Percentiles rank a stretch among this genome's conserved stretches.
Conservation (phyloP, 2,329 filamentous ascomycete genomes). For the Fusarium virguliforme region DNA sequence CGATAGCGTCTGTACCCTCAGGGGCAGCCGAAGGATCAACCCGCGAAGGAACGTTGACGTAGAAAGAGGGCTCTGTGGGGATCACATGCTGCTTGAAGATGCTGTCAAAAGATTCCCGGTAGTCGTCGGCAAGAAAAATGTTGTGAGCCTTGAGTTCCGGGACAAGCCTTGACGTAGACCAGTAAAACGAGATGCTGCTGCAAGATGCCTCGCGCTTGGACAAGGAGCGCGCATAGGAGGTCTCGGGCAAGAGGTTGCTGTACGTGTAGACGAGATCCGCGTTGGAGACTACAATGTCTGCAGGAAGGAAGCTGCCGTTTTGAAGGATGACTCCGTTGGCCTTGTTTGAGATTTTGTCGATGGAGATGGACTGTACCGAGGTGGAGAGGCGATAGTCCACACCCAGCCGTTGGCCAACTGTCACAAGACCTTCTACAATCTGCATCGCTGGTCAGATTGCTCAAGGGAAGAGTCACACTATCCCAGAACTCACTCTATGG, state of each 20-base stretch:
- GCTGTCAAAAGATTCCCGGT: slow-evolving; percentile 80
- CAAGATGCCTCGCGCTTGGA: slow-evolving; percentile 73
- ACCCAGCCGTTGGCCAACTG: slow-evolving; percentile 74
- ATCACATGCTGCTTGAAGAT: slow-evolving; percentile 81
- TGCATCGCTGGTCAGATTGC: slow-evolving; percentile 1
- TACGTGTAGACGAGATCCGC: slow-evolving; percentile 84
- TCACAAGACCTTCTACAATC: slow-evolving; percentile 74
- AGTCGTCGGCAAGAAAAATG: slow-evolving; percentile 83
- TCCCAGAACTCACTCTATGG: slow-evolving; percentile 60
- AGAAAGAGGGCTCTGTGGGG: slow-evolving; percentile 80
- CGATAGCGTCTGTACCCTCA: slow-evolving; percentile 74
- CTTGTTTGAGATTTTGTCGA: slow-evolving; percentile 62
- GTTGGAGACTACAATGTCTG: slow-evolving; percentile 80
- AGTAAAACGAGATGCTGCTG: slow-evolving; percentile 84
- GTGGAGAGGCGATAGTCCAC: slow-evolving; percentile 75
- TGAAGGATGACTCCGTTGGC: slow-evolving; percentile 74
- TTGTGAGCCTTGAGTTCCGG: slow-evolving; percentile 80
- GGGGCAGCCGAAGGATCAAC: slow-evolving; percentile 80
- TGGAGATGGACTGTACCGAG: slow-evolving; percentile 67
- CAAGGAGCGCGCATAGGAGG: slow-evolving; percentile 58
- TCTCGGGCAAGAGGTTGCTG: slow-evolving; percentile 75
- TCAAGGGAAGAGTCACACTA: fast-evolving
- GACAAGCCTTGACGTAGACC: slow-evolving; percentile 74
- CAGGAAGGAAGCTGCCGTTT: slow-evolving; percentile 70
- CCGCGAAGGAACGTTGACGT: slow-evolving; percentile 82